Percentiles rank a stretch among this genome's conserved stretches.
phyloP scores from a whole-genome alignment of 768 basidiomycete genomes.

The Fomitopsis pulvina region DNA sequence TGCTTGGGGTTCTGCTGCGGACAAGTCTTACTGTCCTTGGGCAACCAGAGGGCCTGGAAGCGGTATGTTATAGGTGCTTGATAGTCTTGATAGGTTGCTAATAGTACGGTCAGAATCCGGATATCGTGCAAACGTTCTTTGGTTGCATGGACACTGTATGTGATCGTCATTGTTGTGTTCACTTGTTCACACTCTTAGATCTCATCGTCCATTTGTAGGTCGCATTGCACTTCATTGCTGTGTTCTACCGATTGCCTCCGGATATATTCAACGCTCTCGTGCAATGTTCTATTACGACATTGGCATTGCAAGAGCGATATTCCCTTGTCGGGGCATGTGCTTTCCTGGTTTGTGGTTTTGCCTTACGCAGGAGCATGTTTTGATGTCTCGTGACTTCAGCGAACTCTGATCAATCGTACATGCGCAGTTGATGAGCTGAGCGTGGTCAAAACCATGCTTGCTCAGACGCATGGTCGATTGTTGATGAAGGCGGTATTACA shows the following conservation, averaged over 20 bases:
- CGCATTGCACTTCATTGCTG: conserved; percentile 52
- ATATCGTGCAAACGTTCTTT: conserved; percentile 88
- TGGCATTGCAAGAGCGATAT: conserved; percentile 78
- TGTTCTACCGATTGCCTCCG: conserved; percentile 57
- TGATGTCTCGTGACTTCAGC: too few species aligned
- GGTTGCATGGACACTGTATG: conserved; percentile 70
- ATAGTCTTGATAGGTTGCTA: not conserved
- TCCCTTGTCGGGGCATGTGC: conserved; percentile 76
- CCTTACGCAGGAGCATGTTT: not conserved
- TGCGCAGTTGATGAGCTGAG: conserved; percentile 56
- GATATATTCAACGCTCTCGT: conserved; percentile 63
- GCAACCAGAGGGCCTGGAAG: conserved; percentile 60
- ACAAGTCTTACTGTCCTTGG: conserved; percentile 48
- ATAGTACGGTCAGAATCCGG: conserved; percentile 60
- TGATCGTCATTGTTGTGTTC: conserved; percentile 9
- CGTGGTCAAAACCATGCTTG: conserved; percentile 44
- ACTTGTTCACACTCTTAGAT: not conserved
- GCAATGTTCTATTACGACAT: conserved; percentile 57
- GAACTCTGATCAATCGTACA: conserved; percentile 59
- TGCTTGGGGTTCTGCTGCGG: conserved; percentile 52
- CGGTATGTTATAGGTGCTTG: conserved; percentile 35
- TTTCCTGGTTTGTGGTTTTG: conserved; percentile 58
- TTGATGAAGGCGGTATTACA: conserved; percentile 69
- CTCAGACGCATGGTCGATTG: conserved; percentile 48
- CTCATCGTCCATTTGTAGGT: conserved; percentile 17